Percentiles rank a stretch among this genome's conserved stretches.
Conservation (phyloP, 129 eudicot genomes). For the Centella asiatica region DNA sequence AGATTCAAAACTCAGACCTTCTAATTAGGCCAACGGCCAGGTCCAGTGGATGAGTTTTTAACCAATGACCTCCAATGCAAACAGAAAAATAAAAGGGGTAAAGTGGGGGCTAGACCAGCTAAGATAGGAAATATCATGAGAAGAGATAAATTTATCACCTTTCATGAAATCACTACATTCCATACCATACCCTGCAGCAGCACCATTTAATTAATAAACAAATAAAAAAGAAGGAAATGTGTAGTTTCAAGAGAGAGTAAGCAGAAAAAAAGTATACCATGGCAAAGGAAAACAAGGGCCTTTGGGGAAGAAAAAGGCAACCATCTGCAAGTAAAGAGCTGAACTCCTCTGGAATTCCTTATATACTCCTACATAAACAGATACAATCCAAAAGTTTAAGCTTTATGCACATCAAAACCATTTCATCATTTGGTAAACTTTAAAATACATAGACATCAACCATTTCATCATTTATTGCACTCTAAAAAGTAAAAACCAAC, state of each 20-base stretch:
- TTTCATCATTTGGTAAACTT: too few relatives aligned
- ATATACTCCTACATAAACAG: conserved; percentile 48
- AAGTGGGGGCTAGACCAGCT: neutral
- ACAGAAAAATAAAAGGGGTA: neutral
- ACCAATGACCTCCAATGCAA: too few relatives aligned
- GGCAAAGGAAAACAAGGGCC: conserved; percentile 98
- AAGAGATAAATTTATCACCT: conserved; percentile 44
- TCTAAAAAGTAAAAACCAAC: too few relatives aligned
- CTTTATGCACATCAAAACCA: neutral
- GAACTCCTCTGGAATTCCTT: conserved; percentile 80
- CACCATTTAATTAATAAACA: conserved; percentile 1
- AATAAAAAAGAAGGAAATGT: neutral
- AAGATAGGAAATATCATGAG: conserved; percentile 9
- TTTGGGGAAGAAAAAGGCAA: conserved; percentile 81
- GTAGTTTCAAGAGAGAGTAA: conserved; percentile 8
- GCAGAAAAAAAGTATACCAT: conserved; percentile 51
- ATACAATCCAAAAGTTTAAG: neutral
- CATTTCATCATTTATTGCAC: too few relatives aligned
- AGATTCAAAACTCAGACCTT: too few relatives aligned
- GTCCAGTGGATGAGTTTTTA: too few relatives aligned
- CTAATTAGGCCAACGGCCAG: too few relatives aligned
- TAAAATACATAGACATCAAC: too few relatives aligned
- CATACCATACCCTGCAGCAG: conserved; percentile 94
- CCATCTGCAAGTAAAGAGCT: conserved; percentile 94
- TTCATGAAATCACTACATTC: conserved; percentile 97